Percentiles rank a stretch among this genome's conserved stretches.
Conservation (phyloP, 805 yeast species). For the Myxozyma vanderwaltii region DNA sequence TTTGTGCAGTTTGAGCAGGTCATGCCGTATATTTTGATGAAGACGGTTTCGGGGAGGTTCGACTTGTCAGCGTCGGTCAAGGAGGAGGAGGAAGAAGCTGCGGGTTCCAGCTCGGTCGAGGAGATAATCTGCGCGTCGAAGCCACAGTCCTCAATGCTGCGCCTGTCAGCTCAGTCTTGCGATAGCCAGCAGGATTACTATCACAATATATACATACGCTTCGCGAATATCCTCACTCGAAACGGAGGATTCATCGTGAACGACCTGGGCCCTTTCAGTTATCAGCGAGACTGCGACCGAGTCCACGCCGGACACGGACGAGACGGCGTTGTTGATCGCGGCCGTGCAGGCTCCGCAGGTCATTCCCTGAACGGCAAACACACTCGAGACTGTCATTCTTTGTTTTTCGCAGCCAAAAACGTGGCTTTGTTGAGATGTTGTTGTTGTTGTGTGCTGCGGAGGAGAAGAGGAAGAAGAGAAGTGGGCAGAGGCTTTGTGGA, state of each 20-base stretch:
- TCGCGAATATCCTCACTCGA: slow-evolving; percentile 48
- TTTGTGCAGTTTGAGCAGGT: slow-evolving; percentile 59
- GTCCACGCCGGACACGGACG: slow-evolving; percentile 53
- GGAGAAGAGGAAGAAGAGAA: not conserved
- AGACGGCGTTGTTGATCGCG: slow-evolving; percentile 60
- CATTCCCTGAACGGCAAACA: slow-evolving; percentile 65
- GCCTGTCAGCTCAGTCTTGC: too few species aligned
- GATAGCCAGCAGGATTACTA: not conserved
- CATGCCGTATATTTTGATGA: slow-evolving; percentile 55
- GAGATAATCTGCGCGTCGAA: slow-evolving; percentile 54
- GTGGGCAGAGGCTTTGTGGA: too few species aligned
- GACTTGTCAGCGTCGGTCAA: slow-evolving; percentile 13
- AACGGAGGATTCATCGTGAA: slow-evolving; percentile 47
- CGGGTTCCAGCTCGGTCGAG: slow-evolving; percentile 14
- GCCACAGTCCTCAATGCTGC: slow-evolving; percentile 72
- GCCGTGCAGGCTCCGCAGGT: slow-evolving; percentile 86
- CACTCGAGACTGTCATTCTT: slow-evolving; percentile 21
- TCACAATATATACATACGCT: slow-evolving; percentile 18
- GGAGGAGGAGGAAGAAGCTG: slow-evolving; percentile 11
- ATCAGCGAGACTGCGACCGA: slow-evolving; percentile 67
- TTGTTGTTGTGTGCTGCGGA: too few species aligned
- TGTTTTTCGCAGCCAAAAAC: not conserved
- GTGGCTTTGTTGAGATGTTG: too few species aligned
- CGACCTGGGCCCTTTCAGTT: slow-evolving; percentile 69
- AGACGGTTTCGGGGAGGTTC: slow-evolving; percentile 24